Base-by-base conservation (phyloP, 1,284 basidiomycete genomes). In the Phellopilus nigrolimitatus region DNA sequence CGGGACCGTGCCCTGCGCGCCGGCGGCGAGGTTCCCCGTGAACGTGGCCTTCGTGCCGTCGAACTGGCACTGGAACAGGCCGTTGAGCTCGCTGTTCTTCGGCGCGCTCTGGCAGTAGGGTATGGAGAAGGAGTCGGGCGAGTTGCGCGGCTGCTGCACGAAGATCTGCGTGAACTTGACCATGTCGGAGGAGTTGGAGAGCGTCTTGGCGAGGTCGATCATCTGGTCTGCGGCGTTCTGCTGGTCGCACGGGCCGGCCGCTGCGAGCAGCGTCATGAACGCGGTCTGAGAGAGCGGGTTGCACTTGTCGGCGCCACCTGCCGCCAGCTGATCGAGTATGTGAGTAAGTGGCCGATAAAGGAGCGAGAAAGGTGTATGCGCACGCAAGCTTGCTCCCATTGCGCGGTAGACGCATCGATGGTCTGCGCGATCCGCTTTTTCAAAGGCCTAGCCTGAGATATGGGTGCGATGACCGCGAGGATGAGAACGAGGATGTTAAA, bases 211-310 rank as follows among this genome's bases (percentile, higher is more conserved):
- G 25, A 84, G 72, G 59, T 77, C 71, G 53, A 84, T 70, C 76
- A 84, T 80, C 13, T 62, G 59, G 60, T 84, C 82, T 7, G 76
- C 81, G 7, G 74, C 69, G 59, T 84, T 62, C 60, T 84, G 82
- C 63, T 84, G 82, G 10, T 75, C 80, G 59, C 82, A 84, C 45
- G 70, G 64, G 17, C 73, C 76, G 0, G 76, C 74, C 3, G 67
- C 75, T 19, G 47, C 47, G 43, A 51, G 50, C n/a, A 51, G 50
- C 9, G 50, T 78, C 6, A 60, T 60, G 59, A 80, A 80, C 0
- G 79, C 73, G 0, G 64, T 69, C 21, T 79, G 68, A 0, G 80
- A 75, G 48, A 79, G 62, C 4, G 72, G 65, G 59, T 79, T 80
- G 65, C 82, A 84, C 57, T 75, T 60, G 15, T 66, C 56, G 15